Evolutionary conservation across 2,329 filamentous ascomycete genomes (phyloP).

Genomic region (Tolypocladium album): DNA sequence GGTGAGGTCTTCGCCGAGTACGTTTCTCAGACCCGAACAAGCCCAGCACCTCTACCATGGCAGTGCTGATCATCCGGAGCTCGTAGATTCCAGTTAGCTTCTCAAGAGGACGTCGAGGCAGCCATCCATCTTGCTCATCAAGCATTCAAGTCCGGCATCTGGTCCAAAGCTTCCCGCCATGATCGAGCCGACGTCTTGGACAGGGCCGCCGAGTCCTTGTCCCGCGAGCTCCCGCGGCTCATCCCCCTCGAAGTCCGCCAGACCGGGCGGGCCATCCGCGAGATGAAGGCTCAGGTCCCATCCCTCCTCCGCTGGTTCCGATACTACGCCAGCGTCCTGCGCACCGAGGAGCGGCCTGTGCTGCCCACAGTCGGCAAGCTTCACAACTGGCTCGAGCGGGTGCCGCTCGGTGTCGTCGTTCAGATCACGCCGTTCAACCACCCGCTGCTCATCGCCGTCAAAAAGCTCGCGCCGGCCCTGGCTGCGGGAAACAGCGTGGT

Average conservation of each 20-base stretch:
- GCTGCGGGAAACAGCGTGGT: conserved; percentile 49
- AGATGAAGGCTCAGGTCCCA: conserved; percentile 60
- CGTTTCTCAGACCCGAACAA: conserved; percentile 7
- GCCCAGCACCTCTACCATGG: background rate
- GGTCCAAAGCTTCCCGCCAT: conserved; percentile 49
- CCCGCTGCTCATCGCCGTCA: conserved; percentile 45
- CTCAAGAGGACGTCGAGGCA: conserved; percentile 14
- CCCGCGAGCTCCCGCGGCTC: conserved; percentile 39
- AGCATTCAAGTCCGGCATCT: conserved; percentile 55
- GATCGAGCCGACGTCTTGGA: conserved; percentile 52
- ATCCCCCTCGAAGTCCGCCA: conserved; percentile 55
- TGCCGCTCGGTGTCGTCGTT: conserved; percentile 46
- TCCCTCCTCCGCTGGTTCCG: conserved; percentile 59
- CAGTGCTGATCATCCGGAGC: background rate
- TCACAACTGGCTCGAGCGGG: conserved; percentile 43
- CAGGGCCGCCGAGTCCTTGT: conserved; percentile 43
- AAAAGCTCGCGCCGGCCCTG: conserved; percentile 50
- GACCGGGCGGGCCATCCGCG: conserved; percentile 56
- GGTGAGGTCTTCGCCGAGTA: conserved; percentile 40
- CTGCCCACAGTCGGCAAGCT: conserved; percentile 53
- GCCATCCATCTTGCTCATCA: conserved; percentile 39
- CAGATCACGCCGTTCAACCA: conserved; percentile 50
- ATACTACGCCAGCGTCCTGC: conserved; percentile 57
- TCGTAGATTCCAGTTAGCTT: conserved; percentile 17
- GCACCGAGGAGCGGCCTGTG: conserved; percentile 56